phyloP scores from a whole-genome alignment of 2,329 filamentous ascomycete genomes.

The Colletotrichum sp. region DNA sequence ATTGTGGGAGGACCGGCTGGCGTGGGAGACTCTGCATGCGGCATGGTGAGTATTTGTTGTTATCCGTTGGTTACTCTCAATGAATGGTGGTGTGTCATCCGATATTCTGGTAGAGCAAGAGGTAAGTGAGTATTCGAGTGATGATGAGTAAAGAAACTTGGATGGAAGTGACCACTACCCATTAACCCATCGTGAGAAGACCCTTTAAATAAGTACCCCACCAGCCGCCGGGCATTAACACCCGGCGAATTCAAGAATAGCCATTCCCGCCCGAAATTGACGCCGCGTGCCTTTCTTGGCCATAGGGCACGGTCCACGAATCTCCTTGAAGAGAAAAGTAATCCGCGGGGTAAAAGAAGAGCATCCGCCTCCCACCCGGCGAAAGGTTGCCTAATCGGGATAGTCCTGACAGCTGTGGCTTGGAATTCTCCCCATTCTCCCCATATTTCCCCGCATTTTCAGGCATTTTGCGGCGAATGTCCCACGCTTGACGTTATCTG shows the following conservation, averaged over 20 bases:
- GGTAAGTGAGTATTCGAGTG: accelerated
- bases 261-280: not conserved
- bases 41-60: not conserved
- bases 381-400: not conserved
- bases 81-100: accelerated
- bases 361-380: not conserved
- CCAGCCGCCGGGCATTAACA: not conserved
- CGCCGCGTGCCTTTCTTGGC: not conserved
- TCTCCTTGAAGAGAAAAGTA: not conserved
- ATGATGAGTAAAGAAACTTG: not conserved
- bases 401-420: not conserved
- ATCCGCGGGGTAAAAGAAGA: not conserved
- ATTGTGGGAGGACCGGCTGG: not conserved
- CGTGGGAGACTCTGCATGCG: not conserved
- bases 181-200: not conserved
- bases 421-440: not conserved
- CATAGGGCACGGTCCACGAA: not conserved
- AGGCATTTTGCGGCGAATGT: not conserved
- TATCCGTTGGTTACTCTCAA: not conserved
- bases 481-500: not conserved
- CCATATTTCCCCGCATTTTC: not conserved
- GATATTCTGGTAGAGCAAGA: not conserved
- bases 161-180: accelerated
- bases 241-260: not conserved
- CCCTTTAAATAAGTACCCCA: not conserved